Base-by-base conservation (phyloP, 1,284 basidiomycete genomes). In the Stygiomarasmius scandens region DNA sequence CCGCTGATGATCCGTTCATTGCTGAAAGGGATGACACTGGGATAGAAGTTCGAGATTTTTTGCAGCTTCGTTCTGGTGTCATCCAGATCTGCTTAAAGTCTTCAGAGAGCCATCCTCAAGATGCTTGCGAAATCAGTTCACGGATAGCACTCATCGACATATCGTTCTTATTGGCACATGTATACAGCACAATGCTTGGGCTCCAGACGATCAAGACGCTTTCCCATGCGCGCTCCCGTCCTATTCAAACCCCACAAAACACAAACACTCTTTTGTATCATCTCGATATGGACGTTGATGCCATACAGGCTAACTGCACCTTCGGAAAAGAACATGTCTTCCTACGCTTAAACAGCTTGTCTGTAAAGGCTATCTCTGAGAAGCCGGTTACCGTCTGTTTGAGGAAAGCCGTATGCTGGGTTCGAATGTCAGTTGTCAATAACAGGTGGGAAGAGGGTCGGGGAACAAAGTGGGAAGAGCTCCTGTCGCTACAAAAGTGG, bases 141-240 rank as follows among this genome's bases (percentile, higher is more conserved):
- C 64, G 73, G 25, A 66, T 81, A 8, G 74, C 76, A 23, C 71
- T 77, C 29, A 63, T 83, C 22, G 71, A 76, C 8, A 65, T 79
- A 29, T 79, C 79, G 46, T 77, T 89, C 63, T 82, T 86, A 61
- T 76, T 96, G 34, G 82, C 86, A 12, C 87, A 92, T 68, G 75
- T 90, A 19, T 96, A 95, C 68, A 89, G 87, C 65, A 63, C 79
- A 10, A 78, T 96, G 43, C 77, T 95, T 49, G 90, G 89, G 10
- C 61, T 82, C 2, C 77, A 84, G 36, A 83, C 84, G 0, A 53
- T 90, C 41, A 79, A 75, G 61, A 71, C 71, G 2, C 72, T 90
- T 34, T 25, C 63, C 12, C 76, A 77, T 24, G 69, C 67, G 36
- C 64, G 59, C 3, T 56, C 61, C 49, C 63, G 52, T 25, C 61